Conservation (phyloP, 805 yeast species). For the Brettanomyces anomalus region DNA sequence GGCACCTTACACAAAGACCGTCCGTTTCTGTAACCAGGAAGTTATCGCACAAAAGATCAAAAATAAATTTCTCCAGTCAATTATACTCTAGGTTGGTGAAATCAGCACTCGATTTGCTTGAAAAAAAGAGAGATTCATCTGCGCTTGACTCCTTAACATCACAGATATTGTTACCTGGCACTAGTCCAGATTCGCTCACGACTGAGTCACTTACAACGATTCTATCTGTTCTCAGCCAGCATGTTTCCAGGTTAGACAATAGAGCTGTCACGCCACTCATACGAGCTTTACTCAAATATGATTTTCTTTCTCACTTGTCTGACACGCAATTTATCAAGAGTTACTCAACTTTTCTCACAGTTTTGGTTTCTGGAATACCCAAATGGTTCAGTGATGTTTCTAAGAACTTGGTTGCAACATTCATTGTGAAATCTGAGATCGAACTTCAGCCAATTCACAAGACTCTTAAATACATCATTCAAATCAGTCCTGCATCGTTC, state of each 20-base stretch:
- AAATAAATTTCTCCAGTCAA: constrained; percentile 15
- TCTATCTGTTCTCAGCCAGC: constrained; percentile 49
- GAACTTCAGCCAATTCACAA: constrained; percentile 45
- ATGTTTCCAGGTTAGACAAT: constrained; percentile 61
- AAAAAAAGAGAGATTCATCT: constrained; percentile 44
- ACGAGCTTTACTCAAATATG: constrained; percentile 50
- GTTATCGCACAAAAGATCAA: background rate
- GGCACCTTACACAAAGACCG: background rate
- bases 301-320: constrained; percentile 47
- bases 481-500: constrained; percentile 75
- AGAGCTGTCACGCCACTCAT: constrained; percentile 44
- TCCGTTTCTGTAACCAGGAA: background rate
- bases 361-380: constrained; percentile 78
- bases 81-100: constrained; percentile 35
- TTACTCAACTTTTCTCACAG: constrained; percentile 65
- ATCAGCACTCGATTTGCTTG: constrained; percentile 64
- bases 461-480: constrained; percentile 53
- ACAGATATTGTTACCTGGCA: constrained; percentile 45
- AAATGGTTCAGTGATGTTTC: constrained; percentile 87
- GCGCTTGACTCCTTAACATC: constrained; percentile 53
- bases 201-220: constrained; percentile 43
- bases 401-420: constrained; percentile 53
- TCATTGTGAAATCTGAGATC: constrained; percentile 24
- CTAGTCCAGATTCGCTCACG: constrained; percentile 46
- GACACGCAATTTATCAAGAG: constrained; percentile 32